These are phyloP conservation scores for Microcyclosporella mali DNA, from an alignment of 2,329 filamentous ascomycete genomes.

Conservation along the genomic window DNA sequence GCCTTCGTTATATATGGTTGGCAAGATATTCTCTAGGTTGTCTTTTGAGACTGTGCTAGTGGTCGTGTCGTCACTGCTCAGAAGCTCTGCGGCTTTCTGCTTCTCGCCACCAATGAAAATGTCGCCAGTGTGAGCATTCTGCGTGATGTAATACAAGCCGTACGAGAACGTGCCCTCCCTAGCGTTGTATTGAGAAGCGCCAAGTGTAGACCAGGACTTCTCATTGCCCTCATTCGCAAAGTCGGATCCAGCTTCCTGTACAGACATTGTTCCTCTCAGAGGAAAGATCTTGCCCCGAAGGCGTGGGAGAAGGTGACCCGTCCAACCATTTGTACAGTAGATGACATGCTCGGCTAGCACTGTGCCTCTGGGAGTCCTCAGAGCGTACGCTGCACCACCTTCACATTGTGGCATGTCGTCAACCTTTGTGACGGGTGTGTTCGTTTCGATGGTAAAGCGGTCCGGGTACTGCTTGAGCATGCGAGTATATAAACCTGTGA, in stretches of 20 bases:
- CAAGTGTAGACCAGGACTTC: slow-evolving; percentile 16
- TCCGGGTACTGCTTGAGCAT: slow-evolving; percentile 9
- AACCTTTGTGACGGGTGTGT: slow-evolving; percentile 14
- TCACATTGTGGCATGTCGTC: slow-evolving; percentile 3
- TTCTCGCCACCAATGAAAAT: slow-evolving; percentile 19
- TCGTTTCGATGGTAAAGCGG: slow-evolving; percentile 14
- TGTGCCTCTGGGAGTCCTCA: slow-evolving; percentile 12
- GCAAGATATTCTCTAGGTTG: slow-evolving; percentile 8
- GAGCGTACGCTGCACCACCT: slow-evolving; percentile 8
- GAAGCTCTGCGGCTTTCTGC: slow-evolving; percentile 8
- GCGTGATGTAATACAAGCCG: slow-evolving; percentile 19
- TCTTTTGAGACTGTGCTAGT: slow-evolving; percentile 10
- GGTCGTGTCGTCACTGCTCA: slow-evolving; percentile 12
- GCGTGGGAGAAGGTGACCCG: slow-evolving; percentile 15
- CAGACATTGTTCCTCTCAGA: slow-evolving; percentile 17
- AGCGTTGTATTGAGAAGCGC: slow-evolving; percentile 11
- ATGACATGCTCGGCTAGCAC: slow-evolving; percentile 14
- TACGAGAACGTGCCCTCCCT: slow-evolving; percentile 12
- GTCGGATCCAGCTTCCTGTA: slow-evolving; percentile 8
- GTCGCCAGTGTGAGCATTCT: slow-evolving; percentile 14
- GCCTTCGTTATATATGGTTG: slow-evolving; percentile 13
- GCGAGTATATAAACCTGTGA: slow-evolving; percentile 15
- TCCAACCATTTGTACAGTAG: slow-evolving; percentile 17
- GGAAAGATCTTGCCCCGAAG: slow-evolving; percentile 20
- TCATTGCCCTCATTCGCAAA: slow-evolving; percentile 9